Conservation (phyloP, 2,329 filamentous ascomycete genomes). For the Blumeria hordei region DNA sequence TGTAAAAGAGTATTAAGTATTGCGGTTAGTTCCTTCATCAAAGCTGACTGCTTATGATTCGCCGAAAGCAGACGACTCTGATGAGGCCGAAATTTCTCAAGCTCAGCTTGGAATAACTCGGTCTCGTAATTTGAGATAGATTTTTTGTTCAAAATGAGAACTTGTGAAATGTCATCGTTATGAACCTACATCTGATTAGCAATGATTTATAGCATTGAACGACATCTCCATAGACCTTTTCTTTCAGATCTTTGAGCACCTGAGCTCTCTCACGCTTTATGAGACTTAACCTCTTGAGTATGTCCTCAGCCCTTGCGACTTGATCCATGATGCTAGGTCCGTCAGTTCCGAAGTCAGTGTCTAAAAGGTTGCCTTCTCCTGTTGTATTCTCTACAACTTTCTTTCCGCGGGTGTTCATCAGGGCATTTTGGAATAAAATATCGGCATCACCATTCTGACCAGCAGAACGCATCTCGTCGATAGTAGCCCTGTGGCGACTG, state of each 20-base stretch:
- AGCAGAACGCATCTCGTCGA: slow-evolving; percentile 84
- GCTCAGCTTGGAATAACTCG: slow-evolving; percentile 78
- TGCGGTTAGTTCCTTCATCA: slow-evolving; percentile 84
- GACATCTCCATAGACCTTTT: slow-evolving; percentile 41
- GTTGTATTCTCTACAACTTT: slow-evolving; percentile 32
- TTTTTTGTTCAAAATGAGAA: slow-evolving; percentile 94
- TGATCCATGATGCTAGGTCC: slow-evolving; percentile 67
- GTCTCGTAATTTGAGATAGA: slow-evolving; percentile 76
- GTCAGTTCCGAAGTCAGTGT: slow-evolving; percentile 71
- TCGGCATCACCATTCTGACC: slow-evolving; percentile 72
- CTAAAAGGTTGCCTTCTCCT: slow-evolving; percentile 54
- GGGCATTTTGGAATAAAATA: slow-evolving; percentile 64
- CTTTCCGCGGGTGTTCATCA: slow-evolving; percentile 49
- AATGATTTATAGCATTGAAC: too few relatives aligned
- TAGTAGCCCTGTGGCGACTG: slow-evolving; percentile 64
- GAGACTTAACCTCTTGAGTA: slow-evolving; percentile 72
- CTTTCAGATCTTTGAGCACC: slow-evolving; percentile 87
- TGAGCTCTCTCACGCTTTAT: slow-evolving; percentile 82
- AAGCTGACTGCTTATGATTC: slow-evolving; percentile 76
- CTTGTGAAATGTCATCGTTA: slow-evolving; percentile 91
- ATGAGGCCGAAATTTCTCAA: slow-evolving; percentile 92
- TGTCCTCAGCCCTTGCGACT: slow-evolving; percentile 67
- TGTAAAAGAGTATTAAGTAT: slow-evolving; percentile 74
- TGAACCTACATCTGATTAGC: slow-evolving; percentile 37
- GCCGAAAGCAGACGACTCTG: slow-evolving; percentile 80